Evolutionary conservation across 1,284 basidiomycete genomes (phyloP).

Genomic region (Mrakiaceae sp.): DNA sequence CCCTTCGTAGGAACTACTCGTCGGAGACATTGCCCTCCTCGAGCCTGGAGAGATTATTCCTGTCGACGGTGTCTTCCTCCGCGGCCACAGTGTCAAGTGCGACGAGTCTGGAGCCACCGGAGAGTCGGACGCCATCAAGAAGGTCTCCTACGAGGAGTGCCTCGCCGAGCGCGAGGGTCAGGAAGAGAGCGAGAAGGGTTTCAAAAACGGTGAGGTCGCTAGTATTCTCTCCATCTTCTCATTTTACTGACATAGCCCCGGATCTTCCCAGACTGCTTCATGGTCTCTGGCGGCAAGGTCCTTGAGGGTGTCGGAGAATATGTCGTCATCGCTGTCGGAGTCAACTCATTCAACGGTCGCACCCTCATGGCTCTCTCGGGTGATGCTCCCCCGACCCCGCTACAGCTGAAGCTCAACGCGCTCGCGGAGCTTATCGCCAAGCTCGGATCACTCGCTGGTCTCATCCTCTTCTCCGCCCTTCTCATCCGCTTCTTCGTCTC

Average conservation of each 20-base stretch:
- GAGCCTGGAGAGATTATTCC: slow-evolving; percentile 95
- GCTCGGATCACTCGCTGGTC: slow-evolving; percentile 69
- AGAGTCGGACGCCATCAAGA: slow-evolving; percentile 90
- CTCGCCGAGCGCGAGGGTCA: slow-evolving; percentile 38
- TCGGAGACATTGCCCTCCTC: slow-evolving; percentile 81
- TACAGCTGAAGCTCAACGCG: slow-evolving; percentile 85
- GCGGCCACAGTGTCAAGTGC: slow-evolving; percentile 86
- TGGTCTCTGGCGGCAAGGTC: slow-evolving; percentile 89
- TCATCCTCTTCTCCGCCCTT: slow-evolving; percentile 67
- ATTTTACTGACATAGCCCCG: neutral
- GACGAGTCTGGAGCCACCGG: slow-evolving; percentile 96
- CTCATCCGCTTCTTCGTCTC: slow-evolving; percentile 94
- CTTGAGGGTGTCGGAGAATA: slow-evolving; percentile 90
- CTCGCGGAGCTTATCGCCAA: slow-evolving; percentile 93
- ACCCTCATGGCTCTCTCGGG: slow-evolving; percentile 86
- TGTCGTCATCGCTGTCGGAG: slow-evolving; percentile 83
- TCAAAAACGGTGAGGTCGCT: neutral
- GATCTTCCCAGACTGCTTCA: slow-evolving; percentile 55
- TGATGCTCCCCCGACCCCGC: slow-evolving; percentile 74
- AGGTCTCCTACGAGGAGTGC: slow-evolving; percentile 69
- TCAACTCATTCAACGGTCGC: slow-evolving; percentile 85
- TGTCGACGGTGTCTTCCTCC: slow-evolving; percentile 87
- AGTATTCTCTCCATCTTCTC: neutral
- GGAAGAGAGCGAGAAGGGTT: slow-evolving; percentile 47
- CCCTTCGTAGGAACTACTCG: slow-evolving; percentile 60